Base-by-base conservation (phyloP, 2,329 filamentous ascomycete species). In the Hypoxylon sp. region DNA sequence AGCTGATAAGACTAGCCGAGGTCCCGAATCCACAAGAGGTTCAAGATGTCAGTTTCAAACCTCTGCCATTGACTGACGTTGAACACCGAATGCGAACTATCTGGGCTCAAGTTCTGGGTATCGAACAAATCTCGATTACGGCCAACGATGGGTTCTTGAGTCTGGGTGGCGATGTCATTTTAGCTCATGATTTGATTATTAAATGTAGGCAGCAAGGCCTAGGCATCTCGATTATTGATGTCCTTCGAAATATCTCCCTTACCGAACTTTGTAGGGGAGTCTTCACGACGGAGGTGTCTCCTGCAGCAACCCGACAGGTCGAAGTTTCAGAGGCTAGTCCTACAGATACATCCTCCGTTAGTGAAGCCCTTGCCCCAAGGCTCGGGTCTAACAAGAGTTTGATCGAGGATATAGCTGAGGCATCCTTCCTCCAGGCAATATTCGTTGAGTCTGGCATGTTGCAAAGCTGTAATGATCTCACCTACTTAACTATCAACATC, bases 391-490 rank as follows among this genome's bases (percentile, higher is more conserved):
- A 76, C 7, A 67, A 65, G 0, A 69, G 69, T 5, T 68, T 73
- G 3, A 73, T 82, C 35, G 69, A 75, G 11, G 78, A 81, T 44
- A 72, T 78, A 0, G 70, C 76, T 0, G 76, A 79, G 46, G 77
- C 78, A 0, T 75, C 78, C 0, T 68, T 76, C 0, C 69, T 76
- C 1, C 79, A 82, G 62, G 70, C 77, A 2, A 72, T 72, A 15
- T 73, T 70, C 50, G 72, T 82, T 20, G 79, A 82, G 62, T 67
- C 78, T 1, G 74, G 71, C 5, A 73, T 80, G 66, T 71, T 77
- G 5, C 69, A 66, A 11, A 69, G 67, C 0, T 70, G 72, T 0
- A 77, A 73, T 1, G 77, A 78, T 48, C 66, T 81, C 31, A 70
- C 73, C 57, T 79, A 78, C 58, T 67, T 81, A 3, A 64, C 77